Evolutionary conservation across 148 eudicot species (phyloP).

Genomic region (Spergularia marina): DNA sequence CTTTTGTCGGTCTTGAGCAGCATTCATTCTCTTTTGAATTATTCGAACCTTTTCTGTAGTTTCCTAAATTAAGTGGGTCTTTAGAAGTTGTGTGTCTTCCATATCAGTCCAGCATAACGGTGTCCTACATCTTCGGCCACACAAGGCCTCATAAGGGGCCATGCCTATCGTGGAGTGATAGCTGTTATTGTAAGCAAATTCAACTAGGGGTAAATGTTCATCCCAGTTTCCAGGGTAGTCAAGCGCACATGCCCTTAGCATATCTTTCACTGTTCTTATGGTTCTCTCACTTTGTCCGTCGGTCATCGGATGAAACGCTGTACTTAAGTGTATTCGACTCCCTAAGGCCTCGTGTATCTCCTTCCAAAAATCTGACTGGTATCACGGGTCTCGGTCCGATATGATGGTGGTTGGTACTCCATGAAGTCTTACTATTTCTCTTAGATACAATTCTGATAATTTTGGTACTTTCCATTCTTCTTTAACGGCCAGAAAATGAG

Average conservation of each 20-base stretch:
- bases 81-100: too few species aligned
- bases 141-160: too few species aligned
- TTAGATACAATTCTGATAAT: too few species aligned
- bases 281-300: not conserved
- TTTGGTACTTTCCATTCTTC: too few species aligned
- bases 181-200: not conserved
- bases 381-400: too few species aligned
- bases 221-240: not conserved
- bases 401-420: not conserved
- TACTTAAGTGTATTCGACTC: too few species aligned
- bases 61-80: not conserved
- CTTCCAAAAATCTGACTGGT: too few species aligned
- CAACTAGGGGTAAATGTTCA: not conserved
- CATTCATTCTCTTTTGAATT: not conserved
- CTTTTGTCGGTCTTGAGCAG: not conserved
- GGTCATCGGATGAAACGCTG: too few species aligned
- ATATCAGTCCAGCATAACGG: too few species aligned
- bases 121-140: too few species aligned
- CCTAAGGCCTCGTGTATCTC: too few species aligned
- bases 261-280: not conserved
- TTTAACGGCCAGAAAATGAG: too few species aligned
- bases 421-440: not conserved
- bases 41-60: not conserved
- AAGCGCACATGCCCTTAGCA: not conserved
- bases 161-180: not conserved